These are phyloP conservation scores for Pleurotus pulmonarius DNA, from an alignment of 768 basidiomycete genomes.

Conservation along the genomic window DNA sequence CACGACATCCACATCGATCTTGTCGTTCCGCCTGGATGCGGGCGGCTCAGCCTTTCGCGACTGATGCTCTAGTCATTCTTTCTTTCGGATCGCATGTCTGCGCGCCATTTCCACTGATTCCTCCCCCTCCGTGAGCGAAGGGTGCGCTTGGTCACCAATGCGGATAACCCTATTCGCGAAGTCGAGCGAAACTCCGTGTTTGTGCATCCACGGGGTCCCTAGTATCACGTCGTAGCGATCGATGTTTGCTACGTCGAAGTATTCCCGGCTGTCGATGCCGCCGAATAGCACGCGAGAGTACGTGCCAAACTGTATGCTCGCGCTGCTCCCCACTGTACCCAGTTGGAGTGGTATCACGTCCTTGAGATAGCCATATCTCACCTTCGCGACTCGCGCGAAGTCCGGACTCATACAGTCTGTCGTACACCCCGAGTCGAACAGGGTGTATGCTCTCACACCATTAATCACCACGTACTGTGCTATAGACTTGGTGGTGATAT, in stretches of 20 bases:
- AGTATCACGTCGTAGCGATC: conserved; percentile 32
- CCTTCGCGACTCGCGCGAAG: conserved; percentile 10
- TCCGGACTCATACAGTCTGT: conserved; percentile 16
- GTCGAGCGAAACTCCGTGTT: conserved; percentile 18
- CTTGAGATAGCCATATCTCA: not conserved
- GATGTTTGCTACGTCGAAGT: conserved; percentile 31
- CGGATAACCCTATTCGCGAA: conserved; percentile 10
- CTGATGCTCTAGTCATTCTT: not conserved
- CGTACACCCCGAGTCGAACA: conserved; percentile 22
- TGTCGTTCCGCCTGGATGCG: no score
- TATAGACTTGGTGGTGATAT: no score
- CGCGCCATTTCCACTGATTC: not conserved
- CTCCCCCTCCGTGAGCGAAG: no score
- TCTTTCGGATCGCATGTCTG: not conserved
- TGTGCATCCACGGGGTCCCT: conserved; percentile 27
- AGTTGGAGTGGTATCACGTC: conserved; percentile 12
- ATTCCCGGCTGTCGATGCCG: conserved; percentile 1
- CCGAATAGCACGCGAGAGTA: conserved; percentile 10
- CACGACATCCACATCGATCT: no score
- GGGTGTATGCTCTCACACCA: conserved; percentile 10
- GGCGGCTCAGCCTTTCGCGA: not conserved
- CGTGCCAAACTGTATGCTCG: conserved; percentile 20
- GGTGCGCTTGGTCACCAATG: not conserved
- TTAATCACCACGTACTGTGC: not conserved
- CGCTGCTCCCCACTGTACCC: conserved; percentile 11